Conservation (phyloP, 371 early-diverging fungal species). For the Apophysomyces sp. region DNA sequence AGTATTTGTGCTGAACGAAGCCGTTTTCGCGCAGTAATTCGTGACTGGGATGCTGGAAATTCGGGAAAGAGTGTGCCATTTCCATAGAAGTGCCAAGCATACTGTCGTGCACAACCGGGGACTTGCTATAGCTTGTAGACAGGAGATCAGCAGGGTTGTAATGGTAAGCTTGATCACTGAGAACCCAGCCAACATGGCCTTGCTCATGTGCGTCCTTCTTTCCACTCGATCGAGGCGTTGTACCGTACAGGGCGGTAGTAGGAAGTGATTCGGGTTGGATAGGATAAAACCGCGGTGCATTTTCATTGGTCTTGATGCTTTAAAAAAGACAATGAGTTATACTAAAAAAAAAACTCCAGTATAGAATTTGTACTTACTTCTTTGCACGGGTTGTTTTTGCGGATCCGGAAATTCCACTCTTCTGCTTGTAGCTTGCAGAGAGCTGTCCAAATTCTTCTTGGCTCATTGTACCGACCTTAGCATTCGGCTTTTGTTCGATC, state of each 20-base stretch:
- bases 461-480: slow-evolving; percentile 65
- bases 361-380: background rate
- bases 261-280: slow-evolving; percentile 49
- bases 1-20: slow-evolving; percentile 92
- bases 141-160: slow-evolving; percentile 39
- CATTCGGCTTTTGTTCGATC: slow-evolving; percentile 21
- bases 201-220: slow-evolving; percentile 64
- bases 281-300: slow-evolving; percentile 58
- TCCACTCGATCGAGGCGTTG: slow-evolving; percentile 19
- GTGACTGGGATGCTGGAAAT: slow-evolving; percentile 90
- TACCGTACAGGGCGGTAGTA: slow-evolving; percentile 34
- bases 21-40: slow-evolving; percentile 91
- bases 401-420: background rate
- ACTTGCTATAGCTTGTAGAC: slow-evolving; percentile 35
- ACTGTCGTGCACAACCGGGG: slow-evolving; percentile 25
- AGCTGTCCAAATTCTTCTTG: slow-evolving; percentile 60
- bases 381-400: background rate
- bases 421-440: slow-evolving; percentile 3
- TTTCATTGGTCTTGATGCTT: slow-evolving; percentile 29
- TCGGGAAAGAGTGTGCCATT: slow-evolving; percentile 66
- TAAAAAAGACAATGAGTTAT: background rate
- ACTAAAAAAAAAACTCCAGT: background rate
- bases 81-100: slow-evolving; percentile 45
- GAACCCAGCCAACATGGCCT: slow-evolving; percentile 86
- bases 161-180: slow-evolving; percentile 49